Base-by-base conservation (phyloP, 2,329 filamentous ascomycete species). In the Coleophoma crateriformis region DNA sequence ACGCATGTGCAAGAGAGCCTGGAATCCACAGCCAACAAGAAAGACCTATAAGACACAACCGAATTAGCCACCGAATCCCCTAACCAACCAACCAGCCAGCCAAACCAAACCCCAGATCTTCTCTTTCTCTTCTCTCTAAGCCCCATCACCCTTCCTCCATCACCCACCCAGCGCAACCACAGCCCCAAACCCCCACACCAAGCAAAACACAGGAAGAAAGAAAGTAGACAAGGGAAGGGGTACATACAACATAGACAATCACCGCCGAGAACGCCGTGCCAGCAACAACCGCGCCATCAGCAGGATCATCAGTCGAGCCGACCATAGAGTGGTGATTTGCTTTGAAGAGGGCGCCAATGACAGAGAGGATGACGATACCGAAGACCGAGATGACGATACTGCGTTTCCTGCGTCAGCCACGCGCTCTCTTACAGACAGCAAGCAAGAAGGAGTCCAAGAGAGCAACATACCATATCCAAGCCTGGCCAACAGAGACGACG, bases 11-110 rank as follows among this genome's bases (percentile, higher is more conserved):
- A 96, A 78, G 64, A 87, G 81, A 55, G 90, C 92, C 69, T 97
- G 92, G 58, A 91, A 81, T 50, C 86, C 88, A 71, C 92, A 97
- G 73, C 95, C 96, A 46, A 95, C 77, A 50, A 96, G 80, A 76
- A 97, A 97, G 15, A 78, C 84, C 91, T 95, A 57, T 17, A 3
- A 10, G 8, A 27, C 27, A 3, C 27, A 7, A 10, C 8, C 27
- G 27, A 27, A 27, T 27, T 27, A 27, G 27, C 27, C 27, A 27
- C 8, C 27, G 7, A n/a, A 27, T 27, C 22, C 22, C 4, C 22
- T 7, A 27, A 27, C 22, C 22, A 27, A 27, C 22, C 22, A 27
- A n/a, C n/a, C n/a, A n/a, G n/a, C n/a, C n/a, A n/a, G n/a, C n/a
- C n/a, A n/a, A n/a, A 27, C 4, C 22, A 27, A 27, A 27, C 22